Evolutionary conservation across 306 rosid species (phyloP), one percentile per base, ranked within the genome.

Genomic region (Luffa aegyptiaca): DNA sequence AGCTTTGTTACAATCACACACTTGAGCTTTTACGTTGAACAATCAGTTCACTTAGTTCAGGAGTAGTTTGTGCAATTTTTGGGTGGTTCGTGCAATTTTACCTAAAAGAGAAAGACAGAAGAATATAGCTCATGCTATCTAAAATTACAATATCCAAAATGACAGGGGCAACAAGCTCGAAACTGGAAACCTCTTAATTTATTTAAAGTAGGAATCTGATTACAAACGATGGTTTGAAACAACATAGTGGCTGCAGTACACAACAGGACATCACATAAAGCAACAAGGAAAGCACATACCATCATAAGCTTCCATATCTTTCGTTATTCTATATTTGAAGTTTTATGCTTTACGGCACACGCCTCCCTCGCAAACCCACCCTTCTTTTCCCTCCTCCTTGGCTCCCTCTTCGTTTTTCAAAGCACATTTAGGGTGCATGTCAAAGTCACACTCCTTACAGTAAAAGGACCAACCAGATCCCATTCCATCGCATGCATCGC

Each of bases 371-470:
- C 93, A 92, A 35, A 80, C 83, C 86, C 90, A 83, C 55, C 88
- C 89, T 72, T 89, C 85, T 39, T 83, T 41, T 33, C 84, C 81
- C 65, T 85, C 88, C 52, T 20, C 89, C 41, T 31, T 80, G 80
- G 57, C 66, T 84, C 31, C 39, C 18, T 44, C 88, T 6, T 79
- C 84, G 62, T 77, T 84, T 42, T 80, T 76, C 78, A 86, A 14
- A 17, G 89, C 91, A 84, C 93, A 92, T 37, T 85, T 86, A 5
- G 87, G 92, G 77, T 92, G 95, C 46, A 92, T 86, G 88, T 89
- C 87, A 77, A 86, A 92, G 81, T 89, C 85, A 82, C 97, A 92
- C 18, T 85, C 88, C 45, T 58, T 59, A 78, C 95, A 92, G 69
- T 52, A 85, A 79, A 89, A 92, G 1, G 95, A 89, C 95, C 97